phyloP scores from a whole-genome alignment of 1,139 yeast species.

The Nakaseomyces kungkrabaensis region DNA sequence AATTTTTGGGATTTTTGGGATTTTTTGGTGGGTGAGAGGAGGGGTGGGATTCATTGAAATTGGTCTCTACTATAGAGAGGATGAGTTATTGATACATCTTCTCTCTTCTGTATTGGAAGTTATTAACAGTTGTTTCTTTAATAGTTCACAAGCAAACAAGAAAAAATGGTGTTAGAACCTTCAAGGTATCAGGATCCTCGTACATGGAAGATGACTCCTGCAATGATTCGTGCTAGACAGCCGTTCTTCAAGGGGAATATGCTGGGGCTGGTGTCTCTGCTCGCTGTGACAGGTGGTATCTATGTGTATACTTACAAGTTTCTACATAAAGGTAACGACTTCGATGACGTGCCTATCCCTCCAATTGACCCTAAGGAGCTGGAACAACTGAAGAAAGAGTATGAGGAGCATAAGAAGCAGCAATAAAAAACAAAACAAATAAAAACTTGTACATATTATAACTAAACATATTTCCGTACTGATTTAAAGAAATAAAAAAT shows the following conservation, averaged over 20 bases:
- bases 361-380: slow-evolving; percentile 77
- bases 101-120: too few relatives aligned
- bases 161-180: slow-evolving; percentile 24
- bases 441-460: too few relatives aligned
- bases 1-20: too few relatives aligned
- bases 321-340: slow-evolving; percentile 66
- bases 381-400: slow-evolving; percentile 58
- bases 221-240: slow-evolving; percentile 77
- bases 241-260: slow-evolving; percentile 78
- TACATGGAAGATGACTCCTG: slow-evolving; percentile 88
- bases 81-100: too few relatives aligned
- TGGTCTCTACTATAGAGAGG: too few relatives aligned
- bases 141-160: too few relatives aligned
- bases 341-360: slow-evolving; percentile 85
- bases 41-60: too few relatives aligned
- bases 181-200: slow-evolving; percentile 60
- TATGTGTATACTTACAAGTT: slow-evolving; percentile 65
- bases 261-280: slow-evolving; percentile 46
- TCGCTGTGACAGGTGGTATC: slow-evolving; percentile 57
- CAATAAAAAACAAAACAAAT: background rate
- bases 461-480: too few relatives aligned
- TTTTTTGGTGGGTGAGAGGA: too few relatives aligned
- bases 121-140: too few relatives aligned
- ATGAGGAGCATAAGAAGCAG: slow-evolving; percentile 38
- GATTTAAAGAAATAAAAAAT: background rate